These are phyloP conservation scores for Backusella parvicylindrica DNA, from an alignment of 192 early-diverging fungal genomes.

Conservation along the genomic window DNA sequence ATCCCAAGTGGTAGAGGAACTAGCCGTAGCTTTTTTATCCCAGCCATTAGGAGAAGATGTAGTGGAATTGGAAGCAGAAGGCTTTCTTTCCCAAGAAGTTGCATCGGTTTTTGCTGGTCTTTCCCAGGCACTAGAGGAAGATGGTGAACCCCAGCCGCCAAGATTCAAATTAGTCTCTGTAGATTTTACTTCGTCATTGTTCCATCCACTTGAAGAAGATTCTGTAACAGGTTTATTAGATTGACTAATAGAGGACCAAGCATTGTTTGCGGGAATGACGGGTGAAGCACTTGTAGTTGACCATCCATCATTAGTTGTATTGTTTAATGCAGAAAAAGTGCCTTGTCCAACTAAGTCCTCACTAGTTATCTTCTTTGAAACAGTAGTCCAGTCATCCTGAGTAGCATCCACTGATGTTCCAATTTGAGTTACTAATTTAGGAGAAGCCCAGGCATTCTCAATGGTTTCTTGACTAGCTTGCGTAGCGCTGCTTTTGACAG, in stretches of 20 bases:
- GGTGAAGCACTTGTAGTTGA: neutral
- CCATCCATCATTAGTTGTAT: neutral
- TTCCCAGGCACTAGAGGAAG: neutral
- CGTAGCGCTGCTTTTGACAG: neutral
- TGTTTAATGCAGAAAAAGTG: neutral
- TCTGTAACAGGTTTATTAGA: neutral
- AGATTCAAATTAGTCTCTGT: neutral
- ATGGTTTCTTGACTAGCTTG: neutral
- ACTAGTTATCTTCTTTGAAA: neutral
- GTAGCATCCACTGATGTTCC: neutral
- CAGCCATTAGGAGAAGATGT: neutral
- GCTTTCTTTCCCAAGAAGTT: neutral
- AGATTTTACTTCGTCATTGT: neutral
- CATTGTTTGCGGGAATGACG: neutral
- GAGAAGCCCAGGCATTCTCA: neutral
- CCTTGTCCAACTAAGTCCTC: neutral
- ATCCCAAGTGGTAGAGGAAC: neutral
- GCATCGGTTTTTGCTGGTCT: neutral
- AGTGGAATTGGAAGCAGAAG: neutral
- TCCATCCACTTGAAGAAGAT: neutral
- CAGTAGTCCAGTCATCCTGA: neutral
- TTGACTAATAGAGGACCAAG: neutral
- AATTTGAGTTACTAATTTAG: neutral
- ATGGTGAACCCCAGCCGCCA: neutral
- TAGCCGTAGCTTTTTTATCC: neutral